Conservation (phyloP, 2,329 filamentous ascomycete genomes). For the Scorias spongiosa region DNA sequence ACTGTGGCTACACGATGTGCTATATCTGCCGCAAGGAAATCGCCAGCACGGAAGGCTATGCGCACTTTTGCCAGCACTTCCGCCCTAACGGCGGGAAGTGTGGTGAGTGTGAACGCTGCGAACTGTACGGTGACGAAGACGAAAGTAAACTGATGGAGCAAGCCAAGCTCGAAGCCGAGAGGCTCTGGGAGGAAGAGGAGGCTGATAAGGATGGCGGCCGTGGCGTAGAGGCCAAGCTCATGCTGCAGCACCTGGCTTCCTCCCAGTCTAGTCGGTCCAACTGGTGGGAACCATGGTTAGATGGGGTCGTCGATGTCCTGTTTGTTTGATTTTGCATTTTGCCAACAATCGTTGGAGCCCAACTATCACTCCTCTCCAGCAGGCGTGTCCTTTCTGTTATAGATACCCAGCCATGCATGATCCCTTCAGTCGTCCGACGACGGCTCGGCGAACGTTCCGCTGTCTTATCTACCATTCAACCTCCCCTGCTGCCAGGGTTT, state of each 20-base stretch:
- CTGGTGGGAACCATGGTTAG: neutral
- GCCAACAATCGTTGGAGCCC: too few relatives aligned
- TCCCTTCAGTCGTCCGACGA: too few relatives aligned
- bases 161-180: slow-evolving; percentile 29
- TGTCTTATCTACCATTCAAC: too few relatives aligned
- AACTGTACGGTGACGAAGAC: slow-evolving; percentile 34
- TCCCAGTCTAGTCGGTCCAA: neutral
- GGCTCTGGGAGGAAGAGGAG: slow-evolving; percentile 27
- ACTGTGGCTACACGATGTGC: slow-evolving; percentile 96
- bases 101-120: slow-evolving; percentile 52
- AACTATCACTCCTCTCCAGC: too few relatives aligned
- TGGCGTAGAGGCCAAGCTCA: neutral
- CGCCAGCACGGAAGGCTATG: slow-evolving; percentile 55
- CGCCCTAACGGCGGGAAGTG: slow-evolving; percentile 65
- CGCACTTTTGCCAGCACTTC: slow-evolving; percentile 94
- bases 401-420: too few relatives aligned
- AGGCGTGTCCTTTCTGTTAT: too few relatives aligned
- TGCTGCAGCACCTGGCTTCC: neutral
- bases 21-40: slow-evolving; percentile 68
- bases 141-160: slow-evolving; percentile 27
- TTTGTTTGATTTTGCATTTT: neutral
- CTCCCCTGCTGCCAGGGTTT: too few relatives aligned
- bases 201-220: slow-evolving; percentile 3
- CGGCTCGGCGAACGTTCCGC: too few relatives aligned
- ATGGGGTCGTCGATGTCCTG: neutral